Evolutionary conservation across 148 eudicot genomes (phyloP).

Genomic region (Persicaria maculosa): DNA sequence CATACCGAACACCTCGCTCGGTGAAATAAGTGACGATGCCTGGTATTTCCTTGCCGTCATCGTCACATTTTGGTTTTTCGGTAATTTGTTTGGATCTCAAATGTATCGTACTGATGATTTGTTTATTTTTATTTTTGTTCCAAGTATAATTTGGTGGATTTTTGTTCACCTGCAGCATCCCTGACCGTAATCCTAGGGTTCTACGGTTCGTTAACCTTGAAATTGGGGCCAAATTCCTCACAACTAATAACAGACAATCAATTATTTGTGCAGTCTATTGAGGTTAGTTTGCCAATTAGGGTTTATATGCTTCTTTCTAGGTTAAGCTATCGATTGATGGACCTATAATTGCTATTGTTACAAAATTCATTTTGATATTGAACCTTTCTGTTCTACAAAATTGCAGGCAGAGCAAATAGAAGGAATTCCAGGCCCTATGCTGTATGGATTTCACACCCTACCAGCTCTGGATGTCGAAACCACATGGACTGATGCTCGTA

Average conservation of each 20-base stretch:
- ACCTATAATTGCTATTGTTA: not conserved
- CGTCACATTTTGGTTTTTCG: conserved; percentile 46
- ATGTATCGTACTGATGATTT: not conserved
- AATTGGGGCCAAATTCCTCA: conserved; percentile 48
- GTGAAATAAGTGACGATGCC: conserved; percentile 25
- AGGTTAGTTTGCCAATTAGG: conserved; percentile 28
- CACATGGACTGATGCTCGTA: conserved; percentile 39
- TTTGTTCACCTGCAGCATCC: conserved; percentile 34
- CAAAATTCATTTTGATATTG: not conserved
- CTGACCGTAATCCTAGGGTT: conserved; percentile 43
- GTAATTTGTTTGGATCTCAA: conserved; percentile 22
- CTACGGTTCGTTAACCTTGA: conserved; percentile 38
- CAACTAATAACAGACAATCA: conserved; percentile 31
- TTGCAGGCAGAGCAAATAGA: conserved; percentile 38
- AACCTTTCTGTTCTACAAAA: not conserved
- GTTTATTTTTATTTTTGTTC: not conserved
- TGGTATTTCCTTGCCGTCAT: conserved; percentile 44
- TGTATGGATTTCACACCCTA: conserved; percentile 52
- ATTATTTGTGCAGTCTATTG: conserved; percentile 38
- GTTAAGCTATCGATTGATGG: not conserved
- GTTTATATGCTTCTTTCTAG: not conserved
- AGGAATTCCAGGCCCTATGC: conserved; percentile 34
- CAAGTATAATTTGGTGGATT: not conserved
- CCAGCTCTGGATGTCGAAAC: conserved; percentile 56
- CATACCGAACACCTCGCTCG: conserved; percentile 14